These are phyloP conservation scores for Phialemonium atrogriseum DNA, from an alignment of 2,329 filamentous ascomycete species.

Conservation along the genomic window DNA sequence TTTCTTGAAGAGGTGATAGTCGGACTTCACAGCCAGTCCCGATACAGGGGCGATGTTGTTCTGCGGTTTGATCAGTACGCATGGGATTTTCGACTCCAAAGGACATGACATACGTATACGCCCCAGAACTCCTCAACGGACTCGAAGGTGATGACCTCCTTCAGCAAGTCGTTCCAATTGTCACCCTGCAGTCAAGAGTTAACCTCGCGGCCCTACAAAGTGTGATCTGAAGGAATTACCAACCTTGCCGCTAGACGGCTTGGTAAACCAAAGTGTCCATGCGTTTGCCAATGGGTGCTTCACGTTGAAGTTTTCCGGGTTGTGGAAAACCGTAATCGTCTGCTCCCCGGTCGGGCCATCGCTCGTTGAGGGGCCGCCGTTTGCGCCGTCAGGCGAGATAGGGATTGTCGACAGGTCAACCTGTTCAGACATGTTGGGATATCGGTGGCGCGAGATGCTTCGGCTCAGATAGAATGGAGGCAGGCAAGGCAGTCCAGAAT, in stretches of 20 bases:
- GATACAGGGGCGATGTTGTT: slow-evolving; percentile 98
- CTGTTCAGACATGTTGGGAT: slow-evolving; percentile 38
- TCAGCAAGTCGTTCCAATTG: slow-evolving; percentile 97
- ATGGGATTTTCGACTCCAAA: slow-evolving; percentile 1
- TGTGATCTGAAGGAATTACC: slow-evolving; percentile 13
- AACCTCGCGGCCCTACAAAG: slow-evolving; percentile 10
- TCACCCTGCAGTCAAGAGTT: slow-evolving; percentile 57
- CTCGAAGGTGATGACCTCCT: slow-evolving; percentile 98
- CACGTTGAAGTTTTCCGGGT: slow-evolving; percentile 98
- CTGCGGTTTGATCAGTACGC: too few relatives aligned
- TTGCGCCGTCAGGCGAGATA: slow-evolving; percentile 56
- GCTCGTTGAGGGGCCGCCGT: slow-evolving; percentile 39
- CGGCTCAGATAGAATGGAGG: slow-evolving; percentile 1
- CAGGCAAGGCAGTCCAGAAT: slow-evolving; percentile 1
- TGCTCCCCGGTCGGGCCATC: slow-evolving; percentile 44
- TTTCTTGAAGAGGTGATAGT: slow-evolving; percentile 99
- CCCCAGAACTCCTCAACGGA: slow-evolving; percentile 99
- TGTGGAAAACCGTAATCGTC: slow-evolving; percentile 90
- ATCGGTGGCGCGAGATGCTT: slow-evolving; percentile 3
- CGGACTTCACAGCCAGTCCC: slow-evolving; percentile 92
- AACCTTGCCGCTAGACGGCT: slow-evolving; percentile 93
- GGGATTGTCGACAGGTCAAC: slow-evolving; percentile 62
- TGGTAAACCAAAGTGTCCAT: slow-evolving; percentile 99
- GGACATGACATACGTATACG: slow-evolving; percentile 69
- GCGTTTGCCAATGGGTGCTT: slow-evolving; percentile 97